Evolutionary conservation across 2,329 filamentous ascomycete species (phyloP), one percentile per base, ranked within the genome.

Genomic region (Xylaria arbuscula): DNA sequence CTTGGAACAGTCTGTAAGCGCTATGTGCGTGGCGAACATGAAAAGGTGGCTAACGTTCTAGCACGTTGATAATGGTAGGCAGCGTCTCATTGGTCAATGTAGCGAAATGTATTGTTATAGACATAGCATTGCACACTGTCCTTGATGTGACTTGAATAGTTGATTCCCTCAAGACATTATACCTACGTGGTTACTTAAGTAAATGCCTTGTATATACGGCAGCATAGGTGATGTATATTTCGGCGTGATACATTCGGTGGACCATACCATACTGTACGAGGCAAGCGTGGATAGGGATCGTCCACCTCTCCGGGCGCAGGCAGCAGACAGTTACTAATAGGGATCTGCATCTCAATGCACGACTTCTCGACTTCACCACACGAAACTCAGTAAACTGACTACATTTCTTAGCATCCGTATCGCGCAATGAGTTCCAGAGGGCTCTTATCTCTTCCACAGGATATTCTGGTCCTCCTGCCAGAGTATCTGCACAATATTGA

Each of bases 401-500:
- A 19, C 9, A 28, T 51, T 13, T 32, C 5, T 28, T 19, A 15
- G 22, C 22, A 17, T 51, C 17, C 9, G 22, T 51, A 3, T 32
- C 22, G 22, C 22, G 10, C 56, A 55, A 58, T 58, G 56, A 19
- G 22, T 42, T 9, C 32, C 34, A 4, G 22, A 17, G 36, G 28
- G 7, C 57, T 74, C 5, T 56, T 72, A 2, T 34, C 38, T n/a
- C 68, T 74, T 22, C 70, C 70, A 10, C 22, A 15, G 15, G 69
- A 73, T 13, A 66, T 72, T 13, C 42, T 71, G 3, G 9, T 70
- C 32, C 55, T 65, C 15, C 58, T 72, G 5, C 69, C 70, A 4
- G 40, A 62, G 8, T 70, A 64, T 51, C 54, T 74, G 7, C 28
- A 71, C 42, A 64, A 66, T 9, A 71, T 74, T 17, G 67, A 72